Conservation (phyloP, 306 rosid genomes). For the Bauhinia variegata region DNA sequence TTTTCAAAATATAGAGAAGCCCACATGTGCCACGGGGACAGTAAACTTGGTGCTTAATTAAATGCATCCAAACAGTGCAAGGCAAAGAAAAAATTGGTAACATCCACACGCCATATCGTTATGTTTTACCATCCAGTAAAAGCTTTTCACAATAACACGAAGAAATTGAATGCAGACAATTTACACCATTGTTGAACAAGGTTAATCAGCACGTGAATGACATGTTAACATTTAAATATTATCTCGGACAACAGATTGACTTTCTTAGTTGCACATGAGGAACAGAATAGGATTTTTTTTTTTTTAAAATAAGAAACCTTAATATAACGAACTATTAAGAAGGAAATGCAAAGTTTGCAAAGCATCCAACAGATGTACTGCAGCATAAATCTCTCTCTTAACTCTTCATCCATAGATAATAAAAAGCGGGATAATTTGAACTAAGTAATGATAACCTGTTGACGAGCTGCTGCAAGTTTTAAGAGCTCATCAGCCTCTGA, state of each 20-base stretch:
- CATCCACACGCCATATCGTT: constrained; percentile 8
- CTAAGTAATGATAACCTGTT: constrained; percentile 67
- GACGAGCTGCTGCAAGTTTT: constrained; percentile 94
- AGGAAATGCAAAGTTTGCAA: neutral
- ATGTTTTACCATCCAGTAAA: constrained; percentile 27
- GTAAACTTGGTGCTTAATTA: constrained; percentile 14
- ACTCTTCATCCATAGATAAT: constrained; percentile 5
- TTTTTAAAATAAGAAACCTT: constrained; percentile 26
- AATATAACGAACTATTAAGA: constrained; percentile 20
- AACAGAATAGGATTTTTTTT: constrained; percentile 14
- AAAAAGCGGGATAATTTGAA: constrained; percentile 12
- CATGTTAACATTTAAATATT: neutral
- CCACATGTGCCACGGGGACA: constrained; percentile 24
- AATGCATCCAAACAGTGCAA: constrained; percentile 27
- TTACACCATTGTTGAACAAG: neutral
- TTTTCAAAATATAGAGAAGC: constrained; percentile 27
- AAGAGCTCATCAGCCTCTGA: constrained; percentile 97
- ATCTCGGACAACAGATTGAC: constrained; percentile 13
- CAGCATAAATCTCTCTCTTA: constrained; percentile 18
- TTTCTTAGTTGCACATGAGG: constrained; percentile 27
- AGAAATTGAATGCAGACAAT: constrained; percentile 30
- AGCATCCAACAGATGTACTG: constrained; percentile 17
- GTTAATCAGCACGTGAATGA: neutral
- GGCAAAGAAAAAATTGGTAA: constrained; percentile 13
- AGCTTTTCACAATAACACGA: constrained; percentile 5